Conservation (phyloP, 805 yeast genomes). For the Kregervanrija fluxuum region DNA sequence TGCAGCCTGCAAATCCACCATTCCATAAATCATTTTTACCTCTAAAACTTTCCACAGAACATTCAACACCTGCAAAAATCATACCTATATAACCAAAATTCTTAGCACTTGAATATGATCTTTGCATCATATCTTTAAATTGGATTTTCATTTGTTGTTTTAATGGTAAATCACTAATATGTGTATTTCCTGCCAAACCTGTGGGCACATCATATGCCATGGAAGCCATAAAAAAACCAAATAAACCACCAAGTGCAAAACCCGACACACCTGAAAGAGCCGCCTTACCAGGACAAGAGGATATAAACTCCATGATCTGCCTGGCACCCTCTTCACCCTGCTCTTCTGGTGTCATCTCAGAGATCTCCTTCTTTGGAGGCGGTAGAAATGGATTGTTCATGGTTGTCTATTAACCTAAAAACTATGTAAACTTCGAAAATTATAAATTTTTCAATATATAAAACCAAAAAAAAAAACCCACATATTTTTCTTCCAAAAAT, state of each 20-base stretch:
- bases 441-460: no score
- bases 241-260: constrained; percentile 89
- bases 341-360: constrained; percentile 82
- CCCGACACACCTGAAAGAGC: constrained; percentile 91
- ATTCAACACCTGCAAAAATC: constrained; percentile 88
- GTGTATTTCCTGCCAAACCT: constrained; percentile 38
- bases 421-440: no score
- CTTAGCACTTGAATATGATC: constrained; percentile 85
- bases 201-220: constrained; percentile 81
- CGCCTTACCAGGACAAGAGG: constrained; percentile 93
- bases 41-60: constrained; percentile 75
- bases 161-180: constrained; percentile 78
- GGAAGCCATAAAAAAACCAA: constrained; percentile 90
- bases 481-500: neutral
- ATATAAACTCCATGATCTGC: constrained; percentile 76
- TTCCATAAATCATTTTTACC: constrained; percentile 91
- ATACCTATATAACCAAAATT: constrained; percentile 91
- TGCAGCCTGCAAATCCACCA: constrained; percentile 89
- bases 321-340: constrained; percentile 88
- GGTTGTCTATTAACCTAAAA: neutral
- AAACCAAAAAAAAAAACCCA: neutral
- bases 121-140: constrained; percentile 83
- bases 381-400: constrained; percentile 32
- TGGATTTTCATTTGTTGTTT: constrained; percentile 89
- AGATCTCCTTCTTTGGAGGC: constrained; percentile 41